These are phyloP conservation scores for Drechslerella stenobrocha DNA, from an alignment of 2,329 filamentous ascomycete genomes.

Conservation along the genomic window DNA sequence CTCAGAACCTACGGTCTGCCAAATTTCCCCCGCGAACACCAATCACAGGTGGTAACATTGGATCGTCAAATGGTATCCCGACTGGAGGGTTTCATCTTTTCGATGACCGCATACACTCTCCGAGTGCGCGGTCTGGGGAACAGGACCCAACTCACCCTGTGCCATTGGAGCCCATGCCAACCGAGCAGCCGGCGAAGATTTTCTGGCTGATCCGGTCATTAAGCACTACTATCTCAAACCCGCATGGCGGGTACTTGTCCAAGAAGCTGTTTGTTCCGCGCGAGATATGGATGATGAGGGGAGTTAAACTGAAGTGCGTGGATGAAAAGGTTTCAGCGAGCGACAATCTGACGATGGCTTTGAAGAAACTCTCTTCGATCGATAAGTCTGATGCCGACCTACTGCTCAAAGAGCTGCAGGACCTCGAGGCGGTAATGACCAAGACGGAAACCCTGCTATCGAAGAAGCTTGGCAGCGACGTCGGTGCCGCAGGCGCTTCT, in stretches of 20 bases:
- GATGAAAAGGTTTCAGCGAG: conserved; percentile 94
- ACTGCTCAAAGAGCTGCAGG: conserved; percentile 90
- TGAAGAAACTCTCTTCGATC: conserved; percentile 79
- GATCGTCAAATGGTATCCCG: conserved; percentile 62
- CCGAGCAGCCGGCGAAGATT: conserved; percentile 82
- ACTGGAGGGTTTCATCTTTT: conserved; percentile 77
- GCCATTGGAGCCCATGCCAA: conserved; percentile 87
- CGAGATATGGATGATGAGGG: conserved; percentile 91
- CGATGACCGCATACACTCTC: conserved; percentile 76
- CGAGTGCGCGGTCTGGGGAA: conserved; percentile 62
- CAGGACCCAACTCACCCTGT: conserved; percentile 68
- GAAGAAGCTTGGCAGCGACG: conserved; percentile 89
- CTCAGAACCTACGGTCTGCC: conserved; percentile 39
- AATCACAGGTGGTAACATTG: conserved; percentile 41
- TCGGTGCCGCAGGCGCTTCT: conserved; percentile 76
- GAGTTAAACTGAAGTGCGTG: conserved; percentile 84
- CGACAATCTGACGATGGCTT: conserved; percentile 83
- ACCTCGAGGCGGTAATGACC: conserved; percentile 80
- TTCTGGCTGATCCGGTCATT: conserved; percentile 98
- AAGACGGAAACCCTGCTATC: conserved; percentile 74
- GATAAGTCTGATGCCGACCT: conserved; percentile 90
- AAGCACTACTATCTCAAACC: conserved; percentile 88
- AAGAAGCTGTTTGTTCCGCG: conserved; percentile 88
- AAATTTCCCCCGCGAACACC: conserved; percentile 44
- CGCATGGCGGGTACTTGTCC: conserved; percentile 87